A percentile compares a stretch with the other conserved stretches of the same genome.
Evolutionary conservation across 441 rosid genomes (phyloP).

Genomic region (Corymbia citriodora): DNA sequence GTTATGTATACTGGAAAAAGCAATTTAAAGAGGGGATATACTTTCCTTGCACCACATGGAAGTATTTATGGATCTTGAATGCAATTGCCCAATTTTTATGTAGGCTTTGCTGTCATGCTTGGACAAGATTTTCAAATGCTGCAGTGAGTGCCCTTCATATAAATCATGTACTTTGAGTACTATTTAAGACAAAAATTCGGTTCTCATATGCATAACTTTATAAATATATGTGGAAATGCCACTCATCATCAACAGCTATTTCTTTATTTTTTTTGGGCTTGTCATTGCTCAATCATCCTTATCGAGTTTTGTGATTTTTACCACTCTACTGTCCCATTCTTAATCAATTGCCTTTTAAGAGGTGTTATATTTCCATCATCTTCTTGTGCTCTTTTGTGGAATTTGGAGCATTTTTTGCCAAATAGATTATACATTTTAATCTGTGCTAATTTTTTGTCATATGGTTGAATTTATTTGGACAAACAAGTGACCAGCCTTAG

Average conservation of each 20-base stretch:
- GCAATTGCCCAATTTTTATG: background rate
- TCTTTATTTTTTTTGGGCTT: background rate
- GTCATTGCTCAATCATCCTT: background rate
- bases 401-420: background rate
- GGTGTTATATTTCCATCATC: too few relatives aligned
- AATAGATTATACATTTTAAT: background rate
- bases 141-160: background rate
- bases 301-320: background rate
- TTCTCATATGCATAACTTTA: background rate
- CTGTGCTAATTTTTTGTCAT: rapidly evolving
- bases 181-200: background rate
- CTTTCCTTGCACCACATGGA: background rate
- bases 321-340: background rate
- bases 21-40: slow-evolving; percentile 57
- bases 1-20: slow-evolving; percentile 91
- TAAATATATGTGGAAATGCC: background rate
- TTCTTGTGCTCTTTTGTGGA: background rate
- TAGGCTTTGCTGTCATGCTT: background rate
- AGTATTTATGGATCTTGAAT: background rate
- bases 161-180: background rate
- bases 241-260: background rate
- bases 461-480: rapidly evolving
- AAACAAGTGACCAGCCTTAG: slow-evolving; percentile 48
- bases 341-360: background rate
- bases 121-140: background rate